Evolutionary conservation across 176 grass and related monocot species (phyloP).

Genomic region (Cenchrus fungigraminus): DNA sequence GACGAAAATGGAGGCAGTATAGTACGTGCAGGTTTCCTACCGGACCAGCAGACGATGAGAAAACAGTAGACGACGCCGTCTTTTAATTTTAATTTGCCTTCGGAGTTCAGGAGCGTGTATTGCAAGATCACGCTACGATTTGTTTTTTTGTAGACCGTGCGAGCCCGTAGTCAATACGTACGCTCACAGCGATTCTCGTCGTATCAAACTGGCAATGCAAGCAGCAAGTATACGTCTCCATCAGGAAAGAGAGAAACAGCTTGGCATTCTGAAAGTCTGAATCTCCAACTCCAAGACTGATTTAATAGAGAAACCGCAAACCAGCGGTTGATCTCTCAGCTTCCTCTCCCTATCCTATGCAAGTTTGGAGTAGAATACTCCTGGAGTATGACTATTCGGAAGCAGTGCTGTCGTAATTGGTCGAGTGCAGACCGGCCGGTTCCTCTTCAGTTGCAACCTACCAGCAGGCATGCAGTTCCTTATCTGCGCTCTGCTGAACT

Average conservation of each 20-base stretch:
- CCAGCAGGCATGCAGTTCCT: background rate
- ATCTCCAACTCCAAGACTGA: background rate
- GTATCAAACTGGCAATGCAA: background rate
- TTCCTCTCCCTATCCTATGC: background rate
- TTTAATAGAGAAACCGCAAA: background rate
- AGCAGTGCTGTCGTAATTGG: background rate
- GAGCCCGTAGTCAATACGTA: constrained; percentile 32
- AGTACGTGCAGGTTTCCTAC: background rate
- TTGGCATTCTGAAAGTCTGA: background rate
- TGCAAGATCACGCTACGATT: constrained; percentile 23
- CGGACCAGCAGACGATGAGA: background rate
- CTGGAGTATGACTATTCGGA: background rate
- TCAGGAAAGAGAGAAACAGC: background rate
- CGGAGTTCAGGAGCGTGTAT: constrained; percentile 23
- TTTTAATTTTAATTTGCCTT: background rate
- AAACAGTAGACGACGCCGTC: constrained; percentile 29
- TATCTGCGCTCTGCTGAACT: background rate
- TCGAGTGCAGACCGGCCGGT: background rate
- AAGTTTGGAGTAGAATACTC: background rate
- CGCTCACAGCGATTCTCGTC: constrained; percentile 30
- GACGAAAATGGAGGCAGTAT: constrained; percentile 2
- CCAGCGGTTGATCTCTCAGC: background rate
- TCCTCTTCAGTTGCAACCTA: constrained; percentile 18
- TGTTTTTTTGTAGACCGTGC: background rate
- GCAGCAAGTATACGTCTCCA: constrained; percentile 3